Percentiles rank a stretch among this genome's conserved stretches.
Evolutionary conservation across 2,329 filamentous ascomycete genomes (phyloP).

Genomic region (Massarina eburnea): DNA sequence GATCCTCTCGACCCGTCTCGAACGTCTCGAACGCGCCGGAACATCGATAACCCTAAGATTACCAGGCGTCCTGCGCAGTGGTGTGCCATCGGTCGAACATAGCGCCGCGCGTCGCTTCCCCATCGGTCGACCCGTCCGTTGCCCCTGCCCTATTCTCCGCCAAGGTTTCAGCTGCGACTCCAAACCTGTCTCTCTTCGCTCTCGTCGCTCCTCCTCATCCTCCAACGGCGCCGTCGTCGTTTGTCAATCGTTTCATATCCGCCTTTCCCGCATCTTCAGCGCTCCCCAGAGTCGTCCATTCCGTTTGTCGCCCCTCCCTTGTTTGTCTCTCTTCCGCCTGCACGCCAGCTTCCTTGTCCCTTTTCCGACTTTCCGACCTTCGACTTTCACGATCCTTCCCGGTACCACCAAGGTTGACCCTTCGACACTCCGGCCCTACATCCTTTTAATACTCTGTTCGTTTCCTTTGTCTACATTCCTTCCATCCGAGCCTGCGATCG

Average conservation of each 20-base stretch:
- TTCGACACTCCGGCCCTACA: conserved; percentile 22
- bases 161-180: conserved; percentile 32
- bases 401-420: conserved; percentile 42
- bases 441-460: conserved; percentile 29
- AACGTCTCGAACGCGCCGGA: conserved; percentile 11
- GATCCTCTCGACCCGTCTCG: conserved; percentile 19
- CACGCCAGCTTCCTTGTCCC: conserved; percentile 10
- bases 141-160: conserved; percentile 22
- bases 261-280: conserved; percentile 17
- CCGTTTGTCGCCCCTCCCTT: conserved; percentile 17
- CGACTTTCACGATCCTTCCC: conserved; percentile 8
- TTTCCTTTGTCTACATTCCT: too few species aligned
- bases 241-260: conserved; percentile 39
- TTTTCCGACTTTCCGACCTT: conserved; percentile 10
- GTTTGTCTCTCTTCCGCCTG: conserved; percentile 3
- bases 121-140: conserved; percentile 18
- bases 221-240: conserved; percentile 21
- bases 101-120: conserved; percentile 32
- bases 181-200: conserved; percentile 19
- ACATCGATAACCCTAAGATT: conserved; percentile 20
- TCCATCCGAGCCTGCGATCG: neutral
- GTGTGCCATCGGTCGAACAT: conserved; percentile 14
- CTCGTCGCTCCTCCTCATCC: conserved; percentile 13
- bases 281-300: conserved; percentile 14
- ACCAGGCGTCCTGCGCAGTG: conserved; percentile 14